Evolutionary conservation across 2,329 filamentous ascomycete species (phyloP).

Genomic region (Pseudocercospora ulei): DNA sequence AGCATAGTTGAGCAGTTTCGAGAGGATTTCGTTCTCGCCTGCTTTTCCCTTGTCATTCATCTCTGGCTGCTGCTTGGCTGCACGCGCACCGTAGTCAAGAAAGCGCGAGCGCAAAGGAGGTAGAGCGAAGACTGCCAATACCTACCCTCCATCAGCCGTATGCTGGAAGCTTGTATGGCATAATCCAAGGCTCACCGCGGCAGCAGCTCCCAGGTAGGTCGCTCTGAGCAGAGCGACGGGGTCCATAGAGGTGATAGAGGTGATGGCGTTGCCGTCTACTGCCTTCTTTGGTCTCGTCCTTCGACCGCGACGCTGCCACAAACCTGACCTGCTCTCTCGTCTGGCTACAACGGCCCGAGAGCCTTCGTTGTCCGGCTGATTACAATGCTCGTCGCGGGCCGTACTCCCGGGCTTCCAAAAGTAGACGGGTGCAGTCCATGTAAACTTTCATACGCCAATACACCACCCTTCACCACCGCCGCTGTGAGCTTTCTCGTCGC

Average conservation of each 20-base stretch:
- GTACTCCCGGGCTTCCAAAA: too few relatives aligned
- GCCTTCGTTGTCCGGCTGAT: too few relatives aligned
- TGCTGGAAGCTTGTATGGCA: neutral
- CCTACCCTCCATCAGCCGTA: slow-evolving; percentile 34
- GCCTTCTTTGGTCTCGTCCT: too few relatives aligned
- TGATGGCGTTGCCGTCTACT: slow-evolving; percentile 1
- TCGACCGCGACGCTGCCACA: too few relatives aligned
- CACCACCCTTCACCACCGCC: neutral
- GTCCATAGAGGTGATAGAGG: slow-evolving; percentile 9
- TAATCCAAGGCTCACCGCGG: slow-evolving; percentile 18
- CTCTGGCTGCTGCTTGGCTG: slow-evolving; percentile 8
- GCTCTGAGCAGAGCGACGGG: slow-evolving; percentile 16
- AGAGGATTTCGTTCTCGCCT: slow-evolving; percentile 3
- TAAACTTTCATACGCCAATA: neutral
- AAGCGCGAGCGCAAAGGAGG: slow-evolving; percentile 48
- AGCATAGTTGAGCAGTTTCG: slow-evolving; percentile 37
- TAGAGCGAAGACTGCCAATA: slow-evolving; percentile 45
- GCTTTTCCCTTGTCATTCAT: neutral
- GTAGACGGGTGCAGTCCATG: too few relatives aligned
- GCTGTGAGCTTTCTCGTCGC: neutral
- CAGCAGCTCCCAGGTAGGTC: slow-evolving; percentile 20
- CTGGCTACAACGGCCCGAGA: too few relatives aligned
- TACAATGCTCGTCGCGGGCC: too few relatives aligned
- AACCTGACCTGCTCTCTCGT: neutral
- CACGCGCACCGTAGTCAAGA: slow-evolving; percentile 51